Evolutionary conservation across 2,329 filamentous ascomycete species (phyloP), one percentile per base, ranked within the genome.

Genomic region (Verticillium nonalfalfae): DNA sequence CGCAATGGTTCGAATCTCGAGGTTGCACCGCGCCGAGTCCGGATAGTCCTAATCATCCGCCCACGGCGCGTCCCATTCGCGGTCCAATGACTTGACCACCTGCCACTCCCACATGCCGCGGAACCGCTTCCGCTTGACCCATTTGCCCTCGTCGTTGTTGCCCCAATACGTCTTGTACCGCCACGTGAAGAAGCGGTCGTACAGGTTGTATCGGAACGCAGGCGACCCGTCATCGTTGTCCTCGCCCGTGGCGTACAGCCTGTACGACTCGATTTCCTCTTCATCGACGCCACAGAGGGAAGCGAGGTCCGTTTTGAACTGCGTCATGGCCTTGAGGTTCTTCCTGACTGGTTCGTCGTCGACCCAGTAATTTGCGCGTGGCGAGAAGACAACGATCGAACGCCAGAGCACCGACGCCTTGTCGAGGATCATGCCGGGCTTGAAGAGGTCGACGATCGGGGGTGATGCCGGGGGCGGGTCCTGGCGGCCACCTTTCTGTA

Each of bases 361-460:
- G 21, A 31, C 26, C 18, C 57, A 34, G 38, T 39, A 40, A 26
- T 33, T 13, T 21, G 21, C 21, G 13, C 39, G 39, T 9, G 57
- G 39, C 14, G 14, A 31, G 39, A 59, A 59, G 38, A 59, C 26
- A 15, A 39, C 38, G 38, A 59, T 50, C 26, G 40, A 26, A 11
- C 57, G 57, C 57, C 57, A 59, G 26, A 15, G 14, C 1, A 31
- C 33, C 2, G 39, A 34, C 7, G 14, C 26, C 15, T 35, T 11
- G 69, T 68, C 33, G 60, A 67, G 52, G 65, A 64, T 4, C 61
- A 69, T 18, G 72, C 72, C 50, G 75, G 78, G 21, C 68, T 73
- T 4, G 76, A 76, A 38, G 72, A 76, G 38, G 68, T 68, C 18
- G 61, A 69, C 15, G 65, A 68, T 7, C 3, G 39, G 26, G 4